These are phyloP conservation scores for Aureobasidium melanogenum DNA, from an alignment of 2,329 filamentous ascomycete species.

Conservation along the genomic window DNA sequence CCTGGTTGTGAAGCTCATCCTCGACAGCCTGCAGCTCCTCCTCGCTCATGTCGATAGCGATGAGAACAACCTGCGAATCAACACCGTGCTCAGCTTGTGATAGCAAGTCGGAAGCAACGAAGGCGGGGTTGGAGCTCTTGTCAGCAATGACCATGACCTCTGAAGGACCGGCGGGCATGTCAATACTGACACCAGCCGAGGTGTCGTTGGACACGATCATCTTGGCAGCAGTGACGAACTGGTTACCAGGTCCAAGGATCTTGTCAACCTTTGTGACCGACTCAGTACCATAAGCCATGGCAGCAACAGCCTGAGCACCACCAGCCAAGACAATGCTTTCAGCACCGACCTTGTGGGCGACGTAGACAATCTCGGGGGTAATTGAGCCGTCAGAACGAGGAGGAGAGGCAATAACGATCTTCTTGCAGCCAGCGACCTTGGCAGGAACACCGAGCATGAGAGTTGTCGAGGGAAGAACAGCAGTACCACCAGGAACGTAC, in stretches of 20 bases:
- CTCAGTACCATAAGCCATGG: conserved; percentile 95
- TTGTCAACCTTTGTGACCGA: conserved; percentile 96
- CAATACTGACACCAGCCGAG: conserved; percentile 87
- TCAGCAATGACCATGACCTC: conserved; percentile 97
- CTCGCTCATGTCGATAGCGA: conserved; percentile 72
- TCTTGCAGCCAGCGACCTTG: conserved; percentile 93
- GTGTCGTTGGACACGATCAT: conserved; percentile 98
- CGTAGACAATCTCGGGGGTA: conserved; percentile 95
- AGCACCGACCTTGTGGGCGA: conserved; percentile 91
- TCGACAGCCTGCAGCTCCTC: conserved; percentile 73
- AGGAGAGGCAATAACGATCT: conserved; percentile 86
- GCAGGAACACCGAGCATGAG: conserved; percentile 97
- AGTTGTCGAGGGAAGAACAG: conserved; percentile 91
- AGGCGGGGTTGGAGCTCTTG: conserved; percentile 76
- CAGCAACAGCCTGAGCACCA: conserved; percentile 89
- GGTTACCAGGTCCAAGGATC: conserved; percentile 94
- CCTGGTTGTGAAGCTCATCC: conserved; percentile 81
- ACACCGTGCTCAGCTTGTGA: conserved; percentile 96
- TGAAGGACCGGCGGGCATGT: conserved; percentile 95
- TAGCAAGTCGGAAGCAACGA: conserved; percentile 88
- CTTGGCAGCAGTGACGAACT: conserved; percentile 97
- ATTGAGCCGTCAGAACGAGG: conserved; percentile 82
- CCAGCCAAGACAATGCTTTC: conserved; percentile 94
- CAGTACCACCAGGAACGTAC: conserved; percentile 92
- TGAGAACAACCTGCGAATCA: conserved; percentile 88